Base-by-base conservation (phyloP, 495 filamentous ascomycete genomes). In the Penicillium flavigenum region DNA sequence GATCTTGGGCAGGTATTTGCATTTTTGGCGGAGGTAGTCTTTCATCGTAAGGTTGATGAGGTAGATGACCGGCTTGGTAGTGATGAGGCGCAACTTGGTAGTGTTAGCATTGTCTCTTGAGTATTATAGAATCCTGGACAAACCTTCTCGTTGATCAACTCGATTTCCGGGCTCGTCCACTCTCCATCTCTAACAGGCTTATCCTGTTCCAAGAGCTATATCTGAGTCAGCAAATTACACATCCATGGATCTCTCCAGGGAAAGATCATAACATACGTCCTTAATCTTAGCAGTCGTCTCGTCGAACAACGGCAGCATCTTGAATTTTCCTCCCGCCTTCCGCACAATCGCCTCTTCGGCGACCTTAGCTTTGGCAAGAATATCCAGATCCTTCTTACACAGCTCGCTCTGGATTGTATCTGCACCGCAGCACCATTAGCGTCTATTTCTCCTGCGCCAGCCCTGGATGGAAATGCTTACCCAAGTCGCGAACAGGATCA, bases 141-240 rank as follows among this genome's bases (percentile, higher is more conserved):
- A 45, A 45, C 43, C 43, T 45, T 45, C 43, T 45, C 43, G 20
- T 45, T 45, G 20, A 45, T 45, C 43, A 45, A 26, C 43, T 45
- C 43, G 20, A 45, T 45, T 45, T 45, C 43, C 20, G 43, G 43
- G 26, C 20, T 45, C 12, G 43, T 45, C 43, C 43, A 45, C 20
- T 26, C 43, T 45, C 43, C 43, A 26, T 45, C 43, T 45, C 43
- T 22, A 22, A 45, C 43, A 45, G 43, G 43, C 22, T 45, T 45
- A 26, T 45, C 43, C 43, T 45, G 43, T 24, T 45, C 43, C 11
- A 45, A 24, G 43, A 45, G 43, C 20, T 43, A 11, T 11, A 11
- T 22, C 2, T 9, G n/a, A 11, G 41, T 43, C 11, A 43, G 41
- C 41, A 22, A 43, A 43, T 17, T 43, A 26, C 5, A 44, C 20